Conservation (phyloP, 306 rosid genomes). For the Quercus mongolica region DNA sequence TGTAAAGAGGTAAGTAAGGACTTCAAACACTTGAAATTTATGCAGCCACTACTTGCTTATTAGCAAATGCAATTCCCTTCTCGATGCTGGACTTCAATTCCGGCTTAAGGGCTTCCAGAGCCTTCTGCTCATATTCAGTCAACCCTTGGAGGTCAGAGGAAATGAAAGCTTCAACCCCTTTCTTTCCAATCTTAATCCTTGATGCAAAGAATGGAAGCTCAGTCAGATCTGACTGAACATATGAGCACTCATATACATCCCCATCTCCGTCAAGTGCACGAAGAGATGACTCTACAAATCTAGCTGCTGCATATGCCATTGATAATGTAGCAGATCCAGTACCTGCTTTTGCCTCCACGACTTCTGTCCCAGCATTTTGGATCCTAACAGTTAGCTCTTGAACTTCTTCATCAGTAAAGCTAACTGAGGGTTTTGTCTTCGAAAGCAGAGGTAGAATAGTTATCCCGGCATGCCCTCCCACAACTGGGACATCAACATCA, state of each 20-base stretch:
- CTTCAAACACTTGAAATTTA: conserved; percentile 23
- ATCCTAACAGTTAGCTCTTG: conserved; percentile 74
- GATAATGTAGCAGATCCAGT: conserved; percentile 97
- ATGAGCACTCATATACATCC: conserved; percentile 88
- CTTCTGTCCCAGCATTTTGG: conserved; percentile 98
- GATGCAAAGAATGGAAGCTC: conserved; percentile 97
- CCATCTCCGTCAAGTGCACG: conserved; percentile 94
- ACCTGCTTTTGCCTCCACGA: conserved; percentile 98
- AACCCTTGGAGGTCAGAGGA: conserved; percentile 83
- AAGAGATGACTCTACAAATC: conserved; percentile 94
- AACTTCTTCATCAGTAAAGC: conserved; percentile 73
- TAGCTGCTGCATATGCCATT: conserved; percentile 98
- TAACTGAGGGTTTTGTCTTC: conserved; percentile 71
- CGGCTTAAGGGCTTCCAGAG: conserved; percentile 85
- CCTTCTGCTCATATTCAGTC: conserved; percentile 87
- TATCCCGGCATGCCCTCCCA: conserved; percentile 96
- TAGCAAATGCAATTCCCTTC: conserved; percentile 83
- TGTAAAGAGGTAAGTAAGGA: conserved; percentile 15
- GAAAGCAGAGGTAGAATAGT: conserved; percentile 90
- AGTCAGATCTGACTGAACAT: conserved; percentile 76
- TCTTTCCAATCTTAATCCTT: conserved; percentile 82
- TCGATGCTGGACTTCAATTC: conserved; percentile 96
- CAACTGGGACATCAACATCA: conserved; percentile 94
- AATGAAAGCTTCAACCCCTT: conserved; percentile 86
- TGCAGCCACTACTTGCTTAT: conserved; percentile 62